Base-by-base conservation (phyloP, 164 flowering plant species). In the Vitis rupestris region DNA sequence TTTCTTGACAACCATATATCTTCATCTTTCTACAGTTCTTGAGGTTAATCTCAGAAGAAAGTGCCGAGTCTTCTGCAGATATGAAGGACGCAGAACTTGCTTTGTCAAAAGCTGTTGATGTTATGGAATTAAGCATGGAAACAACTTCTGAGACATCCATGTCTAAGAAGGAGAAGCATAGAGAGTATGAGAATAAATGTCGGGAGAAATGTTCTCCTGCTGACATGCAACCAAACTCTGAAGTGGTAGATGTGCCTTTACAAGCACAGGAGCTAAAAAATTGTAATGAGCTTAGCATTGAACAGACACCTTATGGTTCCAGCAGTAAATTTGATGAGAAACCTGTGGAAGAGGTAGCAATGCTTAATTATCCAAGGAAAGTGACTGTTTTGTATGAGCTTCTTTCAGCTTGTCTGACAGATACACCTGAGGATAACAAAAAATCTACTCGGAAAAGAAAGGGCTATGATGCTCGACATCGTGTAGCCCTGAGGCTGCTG, bases 401-500 rank as follows among this genome's bases (percentile, higher is more conserved):
- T 76, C 90, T 96, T 68, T 89, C 98, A 65, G 98, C 97, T 73
- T 92, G 99, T 82, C 82, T 96, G 63, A 92, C 98, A 59, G 81
- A 87, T 76, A 66, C 66, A 63, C 77, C 82, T 64, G 85, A 79
- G 48, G 82, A 79, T 30, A 73, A 81, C 37, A 87, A 89, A 79
- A 87, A 84, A 29, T 47, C 50, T 65, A 78, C 78, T 27, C 83
- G 76, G 57, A 66, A 70, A 75, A 81, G 91, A 72, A 96, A 83
- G 61, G 99, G 97, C 49, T 96, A 92, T 84, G 99, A 96, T 87
- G 91, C 99, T 70, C 88, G 98, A 23, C 94, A 93, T 77, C 97
- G 99, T 53, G 95, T 86, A 51, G 97, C 97, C 74, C 74, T 96
- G 67, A 83, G 97, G 59, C 77, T 93, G 71, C 81, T 96, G 71